Percentiles rank a stretch among this genome's conserved stretches.
These are phyloP conservation scores for Vitis hybrid DNA, from an alignment of 177 flowering plant genomes.

Conservation along the genomic window DNA sequence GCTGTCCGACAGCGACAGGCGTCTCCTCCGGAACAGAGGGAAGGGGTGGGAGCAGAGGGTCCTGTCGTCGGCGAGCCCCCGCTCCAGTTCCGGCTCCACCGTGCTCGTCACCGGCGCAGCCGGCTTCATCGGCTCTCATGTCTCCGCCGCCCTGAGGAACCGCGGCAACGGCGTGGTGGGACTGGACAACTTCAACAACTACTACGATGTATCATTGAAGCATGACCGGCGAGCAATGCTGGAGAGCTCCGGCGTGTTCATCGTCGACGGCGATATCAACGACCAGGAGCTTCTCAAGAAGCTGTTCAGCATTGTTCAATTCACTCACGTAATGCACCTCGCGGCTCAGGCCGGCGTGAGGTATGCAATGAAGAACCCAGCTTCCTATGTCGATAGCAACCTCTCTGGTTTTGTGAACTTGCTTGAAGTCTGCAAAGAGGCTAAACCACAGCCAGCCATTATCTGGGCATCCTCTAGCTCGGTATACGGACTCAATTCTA, in stretches of 20 bases:
- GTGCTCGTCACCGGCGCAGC: constrained; percentile 58
- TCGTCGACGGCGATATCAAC: constrained; percentile 54
- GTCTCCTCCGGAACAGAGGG: constrained; percentile 23
- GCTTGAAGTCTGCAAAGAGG: constrained; percentile 45
- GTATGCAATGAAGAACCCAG: constrained; percentile 56
- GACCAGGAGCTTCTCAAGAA: constrained; percentile 35
- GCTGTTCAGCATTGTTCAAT: constrained; percentile 46
- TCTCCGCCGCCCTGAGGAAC: constrained; percentile 38
- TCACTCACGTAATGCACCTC: constrained; percentile 65
- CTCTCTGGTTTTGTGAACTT: constrained; percentile 48
- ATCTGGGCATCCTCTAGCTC: constrained; percentile 68
- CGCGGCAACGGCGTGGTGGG: constrained; percentile 65
- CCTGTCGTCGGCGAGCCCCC: constrained; percentile 29
- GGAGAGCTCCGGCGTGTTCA: constrained; percentile 30
- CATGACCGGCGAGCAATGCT: constrained; percentile 32
- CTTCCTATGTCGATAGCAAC: constrained; percentile 54
- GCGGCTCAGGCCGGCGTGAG: constrained; percentile 66
- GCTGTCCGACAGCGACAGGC: background rate
- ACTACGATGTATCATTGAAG: constrained; percentile 52
- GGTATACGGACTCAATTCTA: constrained; percentile 52
- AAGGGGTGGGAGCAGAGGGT: constrained; percentile 45
- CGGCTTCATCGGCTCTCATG: constrained; percentile 55
- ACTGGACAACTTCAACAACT: constrained; percentile 53
- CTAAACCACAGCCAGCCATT: constrained; percentile 51
- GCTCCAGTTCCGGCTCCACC: constrained; percentile 21